phyloP scores from a whole-genome alignment of 2,329 filamentous ascomycete species.

The Tolypocladium tundrense region DNA sequence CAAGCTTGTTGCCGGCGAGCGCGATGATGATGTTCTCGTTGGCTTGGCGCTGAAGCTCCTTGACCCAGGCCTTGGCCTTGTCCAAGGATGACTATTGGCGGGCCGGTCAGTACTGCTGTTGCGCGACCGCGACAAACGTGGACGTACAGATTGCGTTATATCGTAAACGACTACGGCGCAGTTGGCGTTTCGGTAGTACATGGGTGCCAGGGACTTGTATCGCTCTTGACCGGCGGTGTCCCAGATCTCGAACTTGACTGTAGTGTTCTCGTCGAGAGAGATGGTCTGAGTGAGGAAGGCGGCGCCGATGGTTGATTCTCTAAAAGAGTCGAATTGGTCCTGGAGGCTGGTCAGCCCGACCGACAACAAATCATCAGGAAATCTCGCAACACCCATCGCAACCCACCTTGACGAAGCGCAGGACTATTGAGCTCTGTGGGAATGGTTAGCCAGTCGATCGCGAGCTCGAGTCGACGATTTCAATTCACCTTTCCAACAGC shows the following conservation, averaged over 20 bases:
- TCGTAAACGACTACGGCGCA: conserved; percentile 99
- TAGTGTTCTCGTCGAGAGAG: conserved; percentile 93
- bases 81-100: conserved; percentile 73
- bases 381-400: neutral
- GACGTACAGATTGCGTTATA: conserved; percentile 91
- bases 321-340: conserved; percentile 98
- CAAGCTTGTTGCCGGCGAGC: conserved; percentile 93
- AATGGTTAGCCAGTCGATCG: neutral
- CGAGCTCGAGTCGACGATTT: neutral
- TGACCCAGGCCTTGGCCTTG: conserved; percentile 99
- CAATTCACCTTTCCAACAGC: conserved; percentile 85
- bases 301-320: conserved; percentile 95
- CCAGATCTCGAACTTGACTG: conserved; percentile 99
- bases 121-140: neutral
- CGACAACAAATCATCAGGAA: neutral
- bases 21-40: conserved; percentile 99
- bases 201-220: conserved; percentile 96
- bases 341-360: conserved; percentile 24
- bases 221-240: conserved; percentile 97
- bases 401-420: conserved; percentile 92
- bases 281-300: conserved; percentile 99
- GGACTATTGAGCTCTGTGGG: conserved; percentile 81
- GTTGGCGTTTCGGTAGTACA: conserved; percentile 99
- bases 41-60: conserved; percentile 95
- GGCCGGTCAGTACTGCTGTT: conserved; percentile 6